Base-by-base conservation (phyloP, 305 asterid species). In the Salvia sclarea region DNA sequence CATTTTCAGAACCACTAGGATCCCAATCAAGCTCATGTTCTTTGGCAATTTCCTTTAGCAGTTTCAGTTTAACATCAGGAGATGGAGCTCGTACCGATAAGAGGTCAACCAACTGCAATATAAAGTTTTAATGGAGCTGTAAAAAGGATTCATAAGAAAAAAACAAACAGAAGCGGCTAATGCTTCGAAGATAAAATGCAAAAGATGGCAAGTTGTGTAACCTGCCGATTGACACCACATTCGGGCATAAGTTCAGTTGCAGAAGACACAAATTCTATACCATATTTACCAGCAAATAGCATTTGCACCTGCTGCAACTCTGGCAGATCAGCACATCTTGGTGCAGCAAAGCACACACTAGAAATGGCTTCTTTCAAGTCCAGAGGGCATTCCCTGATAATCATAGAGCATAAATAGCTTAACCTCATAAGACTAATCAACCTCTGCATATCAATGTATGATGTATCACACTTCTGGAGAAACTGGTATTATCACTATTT, bases 221-320 rank as follows among this genome's bases (percentile, higher is more conserved):
- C 98, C 98, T 93, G 93, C n/a, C 96, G 89, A 75, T 88, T 93
- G 79, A 93, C 97, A 50, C 98, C 95, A 74, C 91, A 90, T 54
- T 88, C 98, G 2, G 98, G 97, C 91, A 76, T 72, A 73, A 93
- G 95, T 79, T 90, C 98, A 21, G 94, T 78, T 66, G 98, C 97
- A 63, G 95, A 81, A 45, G 84, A n/a, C 25, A 90, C 89, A n/a
- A 90, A 93, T 61, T 93, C 95, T 83, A 83, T 90, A 50, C 97
- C 95, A 21, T 93, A 92, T 84, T 92, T 92, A 16, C 87, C 85
- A 53, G 88, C 79, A 78, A 93, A 93, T 53, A 80, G 49, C 82
- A 85, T 75, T 69, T 88, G 95, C 73, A 80, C 95, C 70, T 85
- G 92, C 31, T 72, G 79, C 86, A 92, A 69, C 82, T 92, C 97